Conservation (phyloP, 2,329 filamentous ascomycete species). For the Onygena corvina region DNA sequence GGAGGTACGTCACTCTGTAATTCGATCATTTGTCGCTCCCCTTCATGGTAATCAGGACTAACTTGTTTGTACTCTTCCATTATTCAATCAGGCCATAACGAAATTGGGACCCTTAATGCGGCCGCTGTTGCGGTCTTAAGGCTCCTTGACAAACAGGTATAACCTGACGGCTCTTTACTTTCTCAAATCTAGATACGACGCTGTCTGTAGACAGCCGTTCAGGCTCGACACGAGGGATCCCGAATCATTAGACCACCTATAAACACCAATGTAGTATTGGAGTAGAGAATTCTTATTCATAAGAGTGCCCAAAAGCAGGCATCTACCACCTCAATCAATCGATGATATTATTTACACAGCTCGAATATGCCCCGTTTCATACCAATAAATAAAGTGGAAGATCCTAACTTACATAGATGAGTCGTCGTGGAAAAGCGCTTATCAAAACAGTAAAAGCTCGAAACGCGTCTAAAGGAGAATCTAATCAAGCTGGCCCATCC, state of each 20-base stretch:
- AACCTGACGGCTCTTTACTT: neutral
- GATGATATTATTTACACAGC: no score
- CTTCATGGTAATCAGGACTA: neutral
- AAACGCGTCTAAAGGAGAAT: neutral
- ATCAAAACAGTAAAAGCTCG: neutral
- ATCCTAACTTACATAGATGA: neutral
- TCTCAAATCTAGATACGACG: neutral
- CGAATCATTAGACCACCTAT: no score
- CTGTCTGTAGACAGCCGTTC: no score
- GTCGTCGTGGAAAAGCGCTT: neutral
- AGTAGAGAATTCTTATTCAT: no score
- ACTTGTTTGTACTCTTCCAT: neutral
- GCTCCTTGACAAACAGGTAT: slow-evolving; percentile 25
- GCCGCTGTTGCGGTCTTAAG: slow-evolving; percentile 29
- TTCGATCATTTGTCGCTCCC: neutral
- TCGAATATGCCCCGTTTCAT: no score
- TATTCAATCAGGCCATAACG: slow-evolving; percentile 30
- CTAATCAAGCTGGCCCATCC: neutral
- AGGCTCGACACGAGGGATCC: no score
- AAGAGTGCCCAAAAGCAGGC: no score
- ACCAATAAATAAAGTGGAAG: neutral
- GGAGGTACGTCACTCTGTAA: slow-evolving; percentile 27
- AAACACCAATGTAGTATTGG: no score
- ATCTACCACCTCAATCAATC: no score
- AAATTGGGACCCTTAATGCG: slow-evolving; percentile 30